Evolutionary conservation across 331 rosid species (phyloP).

Genomic region (Malus hybrid): DNA sequence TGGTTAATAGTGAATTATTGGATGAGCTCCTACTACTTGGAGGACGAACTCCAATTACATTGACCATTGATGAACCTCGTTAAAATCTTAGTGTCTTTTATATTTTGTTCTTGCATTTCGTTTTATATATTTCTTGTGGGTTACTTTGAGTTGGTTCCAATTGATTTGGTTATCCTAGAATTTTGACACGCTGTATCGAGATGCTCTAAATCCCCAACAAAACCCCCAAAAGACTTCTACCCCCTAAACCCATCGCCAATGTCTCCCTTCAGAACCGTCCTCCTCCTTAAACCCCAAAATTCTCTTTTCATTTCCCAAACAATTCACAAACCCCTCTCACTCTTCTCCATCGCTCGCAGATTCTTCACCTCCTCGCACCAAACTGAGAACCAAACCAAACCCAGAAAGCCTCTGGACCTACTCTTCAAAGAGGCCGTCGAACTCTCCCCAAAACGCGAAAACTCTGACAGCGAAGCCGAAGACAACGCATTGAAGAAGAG

Average conservation of each 20-base stretch:
- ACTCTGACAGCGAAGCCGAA: constrained; percentile 3
- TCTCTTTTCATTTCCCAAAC: background rate
- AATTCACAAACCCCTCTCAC: constrained; percentile 5
- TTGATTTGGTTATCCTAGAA: no score
- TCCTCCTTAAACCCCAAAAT: constrained; percentile 24
- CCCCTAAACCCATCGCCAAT: background rate
- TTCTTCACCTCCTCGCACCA: constrained; percentile 20
- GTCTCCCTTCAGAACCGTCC: constrained; percentile 27
- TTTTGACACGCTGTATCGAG: no score
- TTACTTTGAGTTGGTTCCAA: no score
- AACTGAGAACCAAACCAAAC: background rate
- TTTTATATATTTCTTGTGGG: no score
- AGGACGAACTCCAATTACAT: no score
- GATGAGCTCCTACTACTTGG: no score
- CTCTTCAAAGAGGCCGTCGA: constrained; percentile 38
- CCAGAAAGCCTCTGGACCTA: constrained; percentile 26
- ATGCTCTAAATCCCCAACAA: background rate
- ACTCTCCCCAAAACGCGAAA: constrained; percentile 6
- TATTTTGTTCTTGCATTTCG: no score
- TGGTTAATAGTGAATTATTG: no score
- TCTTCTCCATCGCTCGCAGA: constrained; percentile 16
- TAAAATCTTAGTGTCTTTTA: no score
- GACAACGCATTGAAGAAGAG: constrained; percentile 21
- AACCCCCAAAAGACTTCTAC: background rate
- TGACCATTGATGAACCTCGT: no score